phyloP scores from a whole-genome alignment of 2,329 filamentous ascomycete genomes.

The Alternaria angustiovoidea region DNA sequence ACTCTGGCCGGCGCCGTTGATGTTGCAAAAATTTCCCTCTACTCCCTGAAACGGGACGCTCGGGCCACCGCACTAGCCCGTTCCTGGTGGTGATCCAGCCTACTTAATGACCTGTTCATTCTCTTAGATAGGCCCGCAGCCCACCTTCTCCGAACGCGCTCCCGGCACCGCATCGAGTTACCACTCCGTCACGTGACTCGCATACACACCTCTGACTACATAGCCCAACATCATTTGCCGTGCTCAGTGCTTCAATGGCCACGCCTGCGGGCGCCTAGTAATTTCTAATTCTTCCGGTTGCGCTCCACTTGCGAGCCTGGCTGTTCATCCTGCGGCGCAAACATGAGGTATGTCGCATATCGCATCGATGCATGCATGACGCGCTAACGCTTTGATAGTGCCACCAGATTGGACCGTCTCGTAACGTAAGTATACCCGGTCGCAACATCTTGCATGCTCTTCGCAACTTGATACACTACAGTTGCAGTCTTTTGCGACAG shows the following conservation, averaged over 20 bases:
- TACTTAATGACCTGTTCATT: constrained; percentile 29
- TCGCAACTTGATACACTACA: background rate
- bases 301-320: constrained; percentile 16
- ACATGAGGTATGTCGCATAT: constrained; percentile 41
- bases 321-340: constrained; percentile 19
- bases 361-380: constrained; percentile 33
- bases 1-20: constrained; percentile 30
- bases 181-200: constrained; percentile 35
- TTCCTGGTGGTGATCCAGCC: constrained; percentile 26
- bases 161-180: constrained; percentile 37
- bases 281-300: constrained; percentile 35
- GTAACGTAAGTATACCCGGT: constrained; percentile 46
- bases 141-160: constrained; percentile 40
- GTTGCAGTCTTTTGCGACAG: background rate
- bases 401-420: constrained; percentile 50
- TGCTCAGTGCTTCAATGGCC: constrained; percentile 32
- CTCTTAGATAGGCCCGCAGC: constrained; percentile 41
- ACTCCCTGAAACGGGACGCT: constrained; percentile 38
- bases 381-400: constrained; percentile 48
- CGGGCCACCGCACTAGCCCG: constrained; percentile 29
- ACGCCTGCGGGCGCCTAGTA: constrained; percentile 30
- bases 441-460: constrained; percentile 4
- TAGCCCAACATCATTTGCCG: background rate
- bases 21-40: constrained; percentile 40
- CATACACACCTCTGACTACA: constrained; percentile 8